phyloP scores from a whole-genome alignment of 2,329 filamentous ascomycete species.

The Colletotrichum eleusines region DNA sequence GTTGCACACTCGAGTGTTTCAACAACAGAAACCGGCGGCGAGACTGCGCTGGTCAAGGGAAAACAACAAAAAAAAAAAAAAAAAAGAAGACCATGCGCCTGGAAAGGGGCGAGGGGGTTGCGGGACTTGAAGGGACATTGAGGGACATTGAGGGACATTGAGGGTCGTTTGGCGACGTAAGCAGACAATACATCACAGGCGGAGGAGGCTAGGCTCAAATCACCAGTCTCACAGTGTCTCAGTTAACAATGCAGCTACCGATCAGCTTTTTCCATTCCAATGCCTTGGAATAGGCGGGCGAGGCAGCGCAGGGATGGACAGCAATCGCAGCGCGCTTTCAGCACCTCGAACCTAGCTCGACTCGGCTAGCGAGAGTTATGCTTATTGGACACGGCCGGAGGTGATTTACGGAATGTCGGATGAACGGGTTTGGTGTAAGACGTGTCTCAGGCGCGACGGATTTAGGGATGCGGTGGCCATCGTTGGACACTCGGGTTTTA shows the following conservation, averaged over 20 bases:
- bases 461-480: neutral
- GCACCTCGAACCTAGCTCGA: neutral
- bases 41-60: neutral
- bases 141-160: rapidly evolving
- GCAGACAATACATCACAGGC: neutral
- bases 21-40: neutral
- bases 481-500: no score
- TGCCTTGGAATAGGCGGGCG: neutral
- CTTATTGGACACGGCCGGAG: neutral
- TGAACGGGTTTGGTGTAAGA: no score
- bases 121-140: neutral
- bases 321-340: neutral
- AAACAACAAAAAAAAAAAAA: no score
- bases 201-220: neutral
- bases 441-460: neutral
- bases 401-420: neutral
- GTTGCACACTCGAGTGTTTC: neutral
- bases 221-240: neutral
- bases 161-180: neutral
- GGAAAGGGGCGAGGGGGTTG: neutral
- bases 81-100: no score
- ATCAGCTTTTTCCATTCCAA: neutral
- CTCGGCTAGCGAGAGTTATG: neutral
- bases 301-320: neutral
- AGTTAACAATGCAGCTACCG: neutral